Conservation (phyloP, 345 rosid genomes). For the Hypericum perforatum region DNA sequence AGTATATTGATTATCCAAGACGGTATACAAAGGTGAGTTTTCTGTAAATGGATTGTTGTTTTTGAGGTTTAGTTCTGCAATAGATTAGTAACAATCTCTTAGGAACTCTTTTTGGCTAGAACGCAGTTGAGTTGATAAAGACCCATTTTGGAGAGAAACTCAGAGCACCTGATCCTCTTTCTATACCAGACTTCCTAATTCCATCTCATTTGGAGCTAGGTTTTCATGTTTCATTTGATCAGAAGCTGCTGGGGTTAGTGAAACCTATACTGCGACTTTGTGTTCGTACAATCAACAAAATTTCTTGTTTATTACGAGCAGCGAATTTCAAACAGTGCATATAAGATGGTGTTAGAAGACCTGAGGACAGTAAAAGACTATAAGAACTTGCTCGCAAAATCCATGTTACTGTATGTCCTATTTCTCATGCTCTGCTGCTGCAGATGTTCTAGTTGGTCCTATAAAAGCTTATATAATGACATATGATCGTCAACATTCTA, state of each 20-base stretch:
- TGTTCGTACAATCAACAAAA: slow-evolving; percentile 1
- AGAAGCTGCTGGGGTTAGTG: slow-evolving; percentile 89
- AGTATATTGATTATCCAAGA: no score
- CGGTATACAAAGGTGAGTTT: slow-evolving; percentile 61
- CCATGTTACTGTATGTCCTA: slow-evolving; percentile 70
- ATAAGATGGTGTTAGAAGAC: slow-evolving; percentile 58
- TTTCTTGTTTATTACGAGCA: not conserved
- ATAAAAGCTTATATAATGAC: slow-evolving; percentile 71
- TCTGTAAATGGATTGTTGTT: slow-evolving; percentile 9
- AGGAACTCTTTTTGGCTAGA: slow-evolving; percentile 23
- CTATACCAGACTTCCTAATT: slow-evolving; percentile 50
- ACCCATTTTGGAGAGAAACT: slow-evolving; percentile 55
- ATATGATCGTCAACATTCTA: slow-evolving; percentile 62
- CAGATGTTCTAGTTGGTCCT: slow-evolving; percentile 65
- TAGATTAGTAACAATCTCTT: slow-evolving; percentile 14
- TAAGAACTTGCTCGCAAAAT: slow-evolving; percentile 61
- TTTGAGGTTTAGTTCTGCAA: not conserved
- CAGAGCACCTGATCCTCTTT: slow-evolving; percentile 32
- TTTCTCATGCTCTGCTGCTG: slow-evolving; percentile 84
- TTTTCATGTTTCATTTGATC: slow-evolving; percentile 78
- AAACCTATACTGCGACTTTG: not conserved
- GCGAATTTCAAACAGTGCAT: slow-evolving; percentile 38
- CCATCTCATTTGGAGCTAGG: slow-evolving; percentile 73
- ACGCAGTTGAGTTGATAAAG: slow-evolving; percentile 76
- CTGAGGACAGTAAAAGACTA: slow-evolving; percentile 75